Percentiles rank a stretch among this genome's conserved stretches.
These are phyloP conservation scores for Delitschia confertaspora DNA, from an alignment of 495 filamentous ascomycete species.

Conservation along the genomic window DNA sequence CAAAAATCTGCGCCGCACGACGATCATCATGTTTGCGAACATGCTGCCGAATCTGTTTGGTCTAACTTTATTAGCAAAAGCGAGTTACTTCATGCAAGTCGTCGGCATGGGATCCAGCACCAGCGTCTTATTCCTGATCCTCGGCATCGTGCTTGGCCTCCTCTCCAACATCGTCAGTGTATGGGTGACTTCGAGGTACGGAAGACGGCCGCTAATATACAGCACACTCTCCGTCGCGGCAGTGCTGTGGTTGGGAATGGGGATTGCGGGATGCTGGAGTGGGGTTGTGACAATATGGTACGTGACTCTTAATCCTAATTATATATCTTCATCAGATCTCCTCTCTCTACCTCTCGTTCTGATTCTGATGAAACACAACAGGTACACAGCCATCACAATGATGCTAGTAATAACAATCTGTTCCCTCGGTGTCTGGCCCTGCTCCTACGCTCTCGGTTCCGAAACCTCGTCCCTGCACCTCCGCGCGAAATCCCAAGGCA, in stretches of 20 bases:
- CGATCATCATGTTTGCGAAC: conserved; percentile 19
- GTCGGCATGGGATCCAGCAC: conserved; percentile 14
- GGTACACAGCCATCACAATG: conserved; percentile 16
- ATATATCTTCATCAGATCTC: no score
- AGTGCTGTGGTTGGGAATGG: conserved; percentile 7
- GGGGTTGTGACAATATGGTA: conserved; percentile 16
- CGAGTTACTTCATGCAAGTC: conserved; percentile 18
- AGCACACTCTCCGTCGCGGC: not conserved
- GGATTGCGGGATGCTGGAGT: conserved; percentile 15
- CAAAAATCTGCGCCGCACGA: conserved; percentile 12
- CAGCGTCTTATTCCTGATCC: conserved; percentile 17
- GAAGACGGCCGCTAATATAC: conserved; percentile 6
- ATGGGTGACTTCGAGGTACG: conserved; percentile 9
- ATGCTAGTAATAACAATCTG: conserved; percentile 15
- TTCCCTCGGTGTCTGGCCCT: conserved; percentile 17
- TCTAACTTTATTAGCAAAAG: conserved; percentile 10
- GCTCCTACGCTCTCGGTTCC: conserved; percentile 13
- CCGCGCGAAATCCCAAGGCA: conserved; percentile 19
- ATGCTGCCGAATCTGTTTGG: conserved; percentile 12
- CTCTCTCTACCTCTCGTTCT: not conserved
- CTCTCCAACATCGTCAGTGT: conserved; percentile 9
- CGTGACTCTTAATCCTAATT: no score
- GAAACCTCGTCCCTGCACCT: conserved; percentile 19
- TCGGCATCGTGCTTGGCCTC: conserved; percentile 17
- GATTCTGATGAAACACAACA: not conserved